Evolutionary conservation across 2,329 filamentous ascomycete genomes (phyloP), one percentile per base, ranked within the genome.

Genomic region (Ceratocystis smalleyi): DNA sequence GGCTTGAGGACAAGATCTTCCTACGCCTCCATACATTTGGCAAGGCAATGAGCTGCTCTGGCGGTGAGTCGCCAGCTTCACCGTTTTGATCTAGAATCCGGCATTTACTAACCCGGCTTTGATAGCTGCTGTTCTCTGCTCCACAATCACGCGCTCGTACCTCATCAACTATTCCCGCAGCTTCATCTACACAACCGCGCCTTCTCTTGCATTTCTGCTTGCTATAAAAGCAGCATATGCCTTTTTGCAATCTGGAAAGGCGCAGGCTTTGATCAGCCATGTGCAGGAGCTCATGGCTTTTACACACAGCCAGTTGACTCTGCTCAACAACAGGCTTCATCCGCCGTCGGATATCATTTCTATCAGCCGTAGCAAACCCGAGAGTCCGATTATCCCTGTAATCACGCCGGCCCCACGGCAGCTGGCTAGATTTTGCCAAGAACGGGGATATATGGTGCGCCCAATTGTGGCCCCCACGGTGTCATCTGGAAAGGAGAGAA

Each of bases 81-180:
- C 5, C 47, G 3, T 51, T 6, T 1, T 17, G n/a, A 3, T 3
- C 22, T 7, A 2, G 4, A 51, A 15, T 43, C 0, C 0, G 10
- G 7, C 0, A 6, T 35, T 64, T n/a, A 54, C 65, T 69, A 43
- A 70, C 64, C 69, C 32, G 70, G 67, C 40, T 54, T 60, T 60
- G 62, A 43, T 54, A 72, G 71, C 72, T 24, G 84, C 84, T 22
- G 75, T 89, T 1, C 76, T 90, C 0, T 88, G 84, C 70, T 82
- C 83, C 1, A 72, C 78, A 0, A 73, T 79, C 0, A 81, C 83
- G 0, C 76, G 84, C 27, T 74, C 81, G 1, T 89, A 89, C 67
- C 76, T 90, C 62, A 80, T 89, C 72, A 90, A 91, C 70, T 90
- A 90, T 70, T 86, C 87, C 0, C 81, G 86, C n/a, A 84, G 81